These are phyloP conservation scores for Ananas comosus DNA, from an alignment of 176 grass and related monocot genomes.

Conservation along the genomic window DNA sequence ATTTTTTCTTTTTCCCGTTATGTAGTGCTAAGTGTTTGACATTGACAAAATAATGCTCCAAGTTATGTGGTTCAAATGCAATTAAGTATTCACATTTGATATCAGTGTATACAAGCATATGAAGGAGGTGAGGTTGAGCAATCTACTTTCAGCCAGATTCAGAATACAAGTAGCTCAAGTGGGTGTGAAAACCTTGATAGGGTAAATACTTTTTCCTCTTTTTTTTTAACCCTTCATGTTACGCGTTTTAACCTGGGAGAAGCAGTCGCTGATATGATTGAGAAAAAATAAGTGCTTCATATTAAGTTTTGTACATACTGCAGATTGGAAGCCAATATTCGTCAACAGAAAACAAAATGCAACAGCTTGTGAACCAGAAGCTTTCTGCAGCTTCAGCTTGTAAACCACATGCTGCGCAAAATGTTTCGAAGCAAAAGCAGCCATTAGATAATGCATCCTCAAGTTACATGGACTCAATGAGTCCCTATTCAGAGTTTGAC, in stretches of 20 bases:
- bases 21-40: conserved; percentile 4
- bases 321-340: conserved; percentile 48
- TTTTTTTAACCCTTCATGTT: too few relatives aligned
- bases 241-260: too few relatives aligned
- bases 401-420: conserved; percentile 29
- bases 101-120: conserved; percentile 31
- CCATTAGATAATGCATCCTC: conserved; percentile 47
- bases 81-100: background rate
- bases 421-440: conserved; percentile 34
- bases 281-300: background rate
- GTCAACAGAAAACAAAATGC: conserved; percentile 29
- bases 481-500: conserved; percentile 37
- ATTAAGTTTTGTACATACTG: conserved; percentile 17
- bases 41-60: background rate
- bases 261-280: background rate
- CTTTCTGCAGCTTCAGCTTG: conserved; percentile 32
- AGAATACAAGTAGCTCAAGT: conserved; percentile 3
- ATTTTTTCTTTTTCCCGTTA: background rate
- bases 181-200: conserved; percentile 30
- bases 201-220: conserved; percentile 23
- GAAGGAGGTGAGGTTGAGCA: conserved; percentile 44
- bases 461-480: conserved; percentile 53
- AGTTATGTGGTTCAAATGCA: background rate
- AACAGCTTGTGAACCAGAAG: conserved; percentile 38
- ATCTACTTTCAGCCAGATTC: conserved; percentile 29